Evolutionary conservation across 2,329 filamentous ascomycete genomes (phyloP).

Genomic region (Geosmithia morbida): DNA sequence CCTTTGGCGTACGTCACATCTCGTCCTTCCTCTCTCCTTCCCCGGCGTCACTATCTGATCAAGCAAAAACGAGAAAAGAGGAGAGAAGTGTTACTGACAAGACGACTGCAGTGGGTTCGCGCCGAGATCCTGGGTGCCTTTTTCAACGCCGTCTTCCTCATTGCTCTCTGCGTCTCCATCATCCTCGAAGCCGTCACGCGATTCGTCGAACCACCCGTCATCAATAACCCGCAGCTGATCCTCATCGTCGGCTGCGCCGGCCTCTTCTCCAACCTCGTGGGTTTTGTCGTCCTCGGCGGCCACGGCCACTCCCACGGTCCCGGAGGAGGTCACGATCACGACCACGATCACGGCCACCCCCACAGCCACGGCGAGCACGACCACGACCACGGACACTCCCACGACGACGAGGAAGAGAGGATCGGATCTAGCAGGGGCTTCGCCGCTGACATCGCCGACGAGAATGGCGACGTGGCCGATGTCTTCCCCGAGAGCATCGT

Average conservation of each 20-base stretch:
- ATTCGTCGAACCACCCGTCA: constrained; percentile 80
- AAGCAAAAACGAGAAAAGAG: neutral
- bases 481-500: constrained; percentile 8
- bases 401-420: constrained; percentile 42
- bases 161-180: constrained; percentile 91
- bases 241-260: constrained; percentile 80
- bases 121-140: constrained; percentile 93
- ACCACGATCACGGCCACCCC: constrained; percentile 22
- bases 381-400: constrained; percentile 15
- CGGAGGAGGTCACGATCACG: constrained; percentile 34
- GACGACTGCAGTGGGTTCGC: constrained; percentile 74
- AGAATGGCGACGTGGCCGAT: constrained; percentile 16
- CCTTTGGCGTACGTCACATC: constrained; percentile 61
- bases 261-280: constrained; percentile 75
- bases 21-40: neutral
- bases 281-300: constrained; percentile 83
- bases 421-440: constrained; percentile 42
- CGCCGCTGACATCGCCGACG: constrained; percentile 45
- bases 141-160: constrained; percentile 94
- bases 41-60: neutral
- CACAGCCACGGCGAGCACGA: constrained; percentile 16
- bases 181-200: constrained; percentile 89
- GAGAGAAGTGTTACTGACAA: constrained; percentile 7
- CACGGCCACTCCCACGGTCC: constrained; percentile 72
- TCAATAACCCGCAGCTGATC: constrained; percentile 73